These are phyloP conservation scores for Dipodascus albidus DNA, from an alignment of 805 yeast genomes.

Conservation along the genomic window DNA sequence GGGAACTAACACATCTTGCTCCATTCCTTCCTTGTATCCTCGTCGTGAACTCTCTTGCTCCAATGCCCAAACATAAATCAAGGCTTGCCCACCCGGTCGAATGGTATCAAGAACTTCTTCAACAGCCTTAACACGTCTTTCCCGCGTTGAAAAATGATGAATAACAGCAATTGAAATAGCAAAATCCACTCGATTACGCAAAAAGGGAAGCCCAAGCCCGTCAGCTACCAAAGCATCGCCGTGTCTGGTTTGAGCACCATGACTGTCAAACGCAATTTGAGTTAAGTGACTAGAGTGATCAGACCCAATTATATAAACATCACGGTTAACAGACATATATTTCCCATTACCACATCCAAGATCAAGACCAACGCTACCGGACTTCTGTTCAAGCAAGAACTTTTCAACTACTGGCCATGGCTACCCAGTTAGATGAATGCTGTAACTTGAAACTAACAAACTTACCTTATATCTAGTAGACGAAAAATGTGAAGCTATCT, in stretches of 20 bases:
- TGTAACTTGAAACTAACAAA: not conserved
- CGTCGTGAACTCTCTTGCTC: conserved; percentile 83
- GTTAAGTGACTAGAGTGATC: conserved; percentile 56
- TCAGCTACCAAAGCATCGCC: conserved; percentile 53
- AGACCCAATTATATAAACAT: conserved; percentile 60
- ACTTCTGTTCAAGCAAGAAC: conserved; percentile 39
- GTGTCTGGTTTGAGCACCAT: conserved; percentile 31
- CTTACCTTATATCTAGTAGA: conserved; percentile 69
- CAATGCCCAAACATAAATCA: conserved; percentile 93
- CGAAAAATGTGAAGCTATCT: conserved; percentile 87
- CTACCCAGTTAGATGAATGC: conserved; percentile 13
- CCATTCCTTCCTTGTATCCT: conserved; percentile 85
- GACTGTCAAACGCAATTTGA: conserved; percentile 43
- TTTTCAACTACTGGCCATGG: conserved; percentile 94
- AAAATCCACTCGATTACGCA: conserved; percentile 48
- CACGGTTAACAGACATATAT: conserved; percentile 60
- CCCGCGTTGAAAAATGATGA: conserved; percentile 85
- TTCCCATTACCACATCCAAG: conserved; percentile 98
- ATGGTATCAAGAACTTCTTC: conserved; percentile 52
- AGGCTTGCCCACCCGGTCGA: conserved; percentile 48
- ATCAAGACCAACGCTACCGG: conserved; percentile 70
- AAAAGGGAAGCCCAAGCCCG: conserved; percentile 57
- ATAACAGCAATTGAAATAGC: conserved; percentile 93
- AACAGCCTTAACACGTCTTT: conserved; percentile 70
- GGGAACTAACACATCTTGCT: conserved; percentile 89